A percentile compares a stretch with the other conserved stretches of the same genome.
Conservation (phyloP, 164 flowering plant genomes). For the Vitis rotundifolia region DNA sequence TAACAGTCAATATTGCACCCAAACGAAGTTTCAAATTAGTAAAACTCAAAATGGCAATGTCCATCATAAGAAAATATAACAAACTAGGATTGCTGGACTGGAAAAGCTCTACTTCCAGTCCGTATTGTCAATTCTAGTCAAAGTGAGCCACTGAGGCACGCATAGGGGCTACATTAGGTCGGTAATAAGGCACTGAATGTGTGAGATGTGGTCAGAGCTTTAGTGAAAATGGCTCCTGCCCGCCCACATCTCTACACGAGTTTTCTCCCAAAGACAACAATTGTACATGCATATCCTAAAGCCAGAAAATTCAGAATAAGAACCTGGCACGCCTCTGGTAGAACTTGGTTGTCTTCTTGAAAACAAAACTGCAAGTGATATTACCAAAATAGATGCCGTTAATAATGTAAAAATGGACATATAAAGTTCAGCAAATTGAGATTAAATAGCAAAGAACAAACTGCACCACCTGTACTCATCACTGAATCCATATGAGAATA, state of each 20-base stretch:
- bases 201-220: too few species aligned
- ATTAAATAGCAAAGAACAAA: neutral
- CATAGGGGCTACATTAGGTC: too few species aligned
- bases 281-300: neutral
- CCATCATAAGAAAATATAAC: neutral
- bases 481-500: constrained; percentile 37
- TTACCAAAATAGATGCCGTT: neutral
- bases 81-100: too few species aligned
- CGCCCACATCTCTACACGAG: neutral
- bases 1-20: neutral
- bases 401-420: neutral
- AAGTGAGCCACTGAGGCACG: too few species aligned
- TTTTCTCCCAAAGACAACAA: neutral
- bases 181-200: too few species aligned
- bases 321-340: constrained; percentile 49
- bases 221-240: too few species aligned
- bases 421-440: neutral
- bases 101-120: too few species aligned
- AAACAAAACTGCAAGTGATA: constrained; percentile 34
- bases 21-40: neutral
- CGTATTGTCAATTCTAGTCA: too few species aligned
- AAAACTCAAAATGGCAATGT: too few species aligned
- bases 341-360: constrained; percentile 40
- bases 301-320: neutral
- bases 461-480: constrained; percentile 36